Conservation (phyloP, 176 grass and related monocot species). For the Chloris gayana region DNA sequence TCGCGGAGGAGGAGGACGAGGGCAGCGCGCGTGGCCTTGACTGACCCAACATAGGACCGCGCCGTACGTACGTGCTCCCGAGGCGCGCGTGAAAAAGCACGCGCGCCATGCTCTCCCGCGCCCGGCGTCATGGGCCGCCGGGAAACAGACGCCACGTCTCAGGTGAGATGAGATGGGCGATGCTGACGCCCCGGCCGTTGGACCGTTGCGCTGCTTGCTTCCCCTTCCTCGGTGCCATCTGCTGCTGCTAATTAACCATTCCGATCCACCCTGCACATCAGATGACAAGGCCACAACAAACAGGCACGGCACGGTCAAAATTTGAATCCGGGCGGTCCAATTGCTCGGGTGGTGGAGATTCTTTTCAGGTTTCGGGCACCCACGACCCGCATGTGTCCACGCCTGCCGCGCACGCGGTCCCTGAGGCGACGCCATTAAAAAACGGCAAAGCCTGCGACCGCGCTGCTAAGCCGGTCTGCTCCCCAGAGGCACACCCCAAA, state of each 20-base stretch:
- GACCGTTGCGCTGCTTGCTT: too few relatives aligned
- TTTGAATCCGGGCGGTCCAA: neutral
- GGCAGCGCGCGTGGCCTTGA: neutral
- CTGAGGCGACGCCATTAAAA: neutral
- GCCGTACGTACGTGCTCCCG: constrained; percentile 23
- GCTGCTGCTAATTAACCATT: too few relatives aligned
- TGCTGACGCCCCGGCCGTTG: neutral
- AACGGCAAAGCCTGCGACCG: constrained; percentile 37
- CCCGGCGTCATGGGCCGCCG: constrained; percentile 3
- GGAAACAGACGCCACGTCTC: neutral
- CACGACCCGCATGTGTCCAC: constrained; percentile 1
- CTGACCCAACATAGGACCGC: constrained; percentile 1
- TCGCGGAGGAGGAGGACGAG: neutral
- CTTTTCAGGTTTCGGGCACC: constrained; percentile 7
- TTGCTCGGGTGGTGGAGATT: neutral
- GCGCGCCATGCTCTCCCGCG: neutral
- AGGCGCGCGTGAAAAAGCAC: neutral
- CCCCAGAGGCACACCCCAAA: constrained; percentile 35
- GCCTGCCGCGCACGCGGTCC: constrained; percentile 27
- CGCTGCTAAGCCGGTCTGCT: constrained; percentile 28
- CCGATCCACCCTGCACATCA: too few relatives aligned
- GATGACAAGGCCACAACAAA: neutral
- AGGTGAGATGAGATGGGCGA: neutral
- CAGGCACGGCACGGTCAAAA: neutral
- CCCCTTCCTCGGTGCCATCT: too few relatives aligned